These are phyloP conservation scores for Chaetomiaceae sp. DNA, from an alignment of 2,329 filamentous ascomycete genomes.

Conservation along the genomic window DNA sequence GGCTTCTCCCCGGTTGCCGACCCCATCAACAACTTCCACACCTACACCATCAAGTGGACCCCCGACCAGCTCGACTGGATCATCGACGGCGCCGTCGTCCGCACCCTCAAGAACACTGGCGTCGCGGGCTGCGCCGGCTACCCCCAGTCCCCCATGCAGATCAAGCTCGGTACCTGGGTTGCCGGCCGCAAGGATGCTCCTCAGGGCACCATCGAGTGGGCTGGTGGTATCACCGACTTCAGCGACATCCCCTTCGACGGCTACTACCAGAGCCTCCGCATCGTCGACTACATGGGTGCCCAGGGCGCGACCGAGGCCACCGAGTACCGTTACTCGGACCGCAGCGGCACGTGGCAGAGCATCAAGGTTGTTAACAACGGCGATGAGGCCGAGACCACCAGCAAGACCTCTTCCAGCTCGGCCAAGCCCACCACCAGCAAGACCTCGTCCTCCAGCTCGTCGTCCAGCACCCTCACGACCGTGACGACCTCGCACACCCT, in stretches of 20 bases:
- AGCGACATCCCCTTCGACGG: conserved; percentile 47
- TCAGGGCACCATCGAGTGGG: conserved; percentile 62
- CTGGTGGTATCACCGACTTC: conserved; percentile 55
- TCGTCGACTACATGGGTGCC: conserved; percentile 51
- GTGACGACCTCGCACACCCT: conserved; percentile 17
- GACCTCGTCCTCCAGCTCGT: conserved; percentile 24
- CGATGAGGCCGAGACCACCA: conserved; percentile 22
- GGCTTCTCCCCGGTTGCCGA: conserved; percentile 53
- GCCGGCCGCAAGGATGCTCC: conserved; percentile 44
- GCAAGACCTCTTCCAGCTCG: conserved; percentile 18
- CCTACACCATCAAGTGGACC: conserved; percentile 66
- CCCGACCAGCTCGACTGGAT: conserved; percentile 53
- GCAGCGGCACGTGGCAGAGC: conserved; percentile 45
- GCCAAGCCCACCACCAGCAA: conserved; percentile 15
- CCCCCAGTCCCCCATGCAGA: conserved; percentile 65
- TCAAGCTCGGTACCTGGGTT: conserved; percentile 58
- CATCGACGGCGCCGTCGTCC: conserved; percentile 47
- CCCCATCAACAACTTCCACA: conserved; percentile 53
- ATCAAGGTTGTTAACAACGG: conserved; percentile 46
- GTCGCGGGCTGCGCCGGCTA: conserved; percentile 51
- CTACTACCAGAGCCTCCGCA: conserved; percentile 53
- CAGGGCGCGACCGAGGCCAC: conserved; percentile 45
- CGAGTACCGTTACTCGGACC: conserved; percentile 49
- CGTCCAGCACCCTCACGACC: conserved; percentile 23
- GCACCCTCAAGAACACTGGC: conserved; percentile 43